Percentiles rank a stretch among this genome's conserved stretches.
Evolutionary conservation across 106 monocot genomes (phyloP).

Genomic region (Gastrodia elata): DNA sequence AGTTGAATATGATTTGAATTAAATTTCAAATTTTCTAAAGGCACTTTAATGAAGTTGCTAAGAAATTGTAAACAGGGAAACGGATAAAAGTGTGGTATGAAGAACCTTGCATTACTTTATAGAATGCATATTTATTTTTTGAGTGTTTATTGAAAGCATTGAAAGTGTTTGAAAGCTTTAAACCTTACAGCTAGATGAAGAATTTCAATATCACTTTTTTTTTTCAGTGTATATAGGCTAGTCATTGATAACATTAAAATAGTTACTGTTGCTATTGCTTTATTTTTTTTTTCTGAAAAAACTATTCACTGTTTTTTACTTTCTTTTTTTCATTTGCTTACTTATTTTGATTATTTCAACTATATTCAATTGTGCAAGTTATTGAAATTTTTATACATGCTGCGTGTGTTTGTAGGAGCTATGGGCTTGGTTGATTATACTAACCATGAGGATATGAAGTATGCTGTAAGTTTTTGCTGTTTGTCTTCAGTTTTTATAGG

Average conservation of each 20-base stretch:
- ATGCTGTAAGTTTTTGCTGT: conserved; percentile 44
- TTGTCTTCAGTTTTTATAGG: not conserved
- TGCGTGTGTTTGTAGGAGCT: conserved; percentile 24
- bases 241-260: conserved; percentile 1
- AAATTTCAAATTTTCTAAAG: not conserved
- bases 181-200: not conserved
- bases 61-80: not conserved
- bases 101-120: not conserved
- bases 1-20: too few species aligned
- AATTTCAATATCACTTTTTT: not conserved
- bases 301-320: not conserved
- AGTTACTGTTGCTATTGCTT: not conserved
- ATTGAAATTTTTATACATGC: not conserved
- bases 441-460: conserved; percentile 78
- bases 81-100: not conserved
- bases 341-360: not conserved
- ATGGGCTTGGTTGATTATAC: conserved; percentile 72
- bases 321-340: not conserved
- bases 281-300: not conserved
- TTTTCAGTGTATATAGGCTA: not conserved
- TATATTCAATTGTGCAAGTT: not conserved
- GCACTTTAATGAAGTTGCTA: not conserved
- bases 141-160: not conserved
- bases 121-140: not conserved
- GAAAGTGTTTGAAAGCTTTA: not conserved